These are phyloP conservation scores for Suillus lakei DNA, from an alignment of 768 basidiomycete genomes.

Conservation along the genomic window DNA sequence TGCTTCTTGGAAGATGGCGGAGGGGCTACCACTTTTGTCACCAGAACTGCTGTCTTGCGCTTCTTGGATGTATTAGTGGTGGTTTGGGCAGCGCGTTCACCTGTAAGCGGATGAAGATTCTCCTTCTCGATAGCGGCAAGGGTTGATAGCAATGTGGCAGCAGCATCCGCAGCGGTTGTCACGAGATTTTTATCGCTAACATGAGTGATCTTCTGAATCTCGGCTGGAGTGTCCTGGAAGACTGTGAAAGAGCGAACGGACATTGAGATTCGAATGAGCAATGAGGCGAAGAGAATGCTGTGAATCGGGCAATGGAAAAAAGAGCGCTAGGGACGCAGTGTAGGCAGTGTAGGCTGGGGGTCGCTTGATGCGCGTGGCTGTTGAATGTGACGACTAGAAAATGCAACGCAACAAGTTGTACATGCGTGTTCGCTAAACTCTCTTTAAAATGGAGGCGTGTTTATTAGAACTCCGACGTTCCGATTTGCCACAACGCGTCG, in stretches of 20 bases:
- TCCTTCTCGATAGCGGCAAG: slow-evolving; percentile 67
- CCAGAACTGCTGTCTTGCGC: slow-evolving; percentile 63
- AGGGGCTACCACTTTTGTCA: slow-evolving; percentile 48
- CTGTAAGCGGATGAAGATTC: slow-evolving; percentile 78
- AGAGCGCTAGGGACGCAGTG: slow-evolving; percentile 10
- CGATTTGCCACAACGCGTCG: slow-evolving; percentile 37
- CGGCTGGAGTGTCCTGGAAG: slow-evolving; percentile 59
- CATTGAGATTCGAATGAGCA: slow-evolving; percentile 41
- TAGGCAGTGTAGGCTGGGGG: slow-evolving; percentile 13
- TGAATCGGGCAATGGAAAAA: slow-evolving; percentile 3
- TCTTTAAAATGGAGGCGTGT: slow-evolving; percentile 32
- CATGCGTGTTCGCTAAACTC: slow-evolving; percentile 28
- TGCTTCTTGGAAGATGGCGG: slow-evolving; percentile 46
- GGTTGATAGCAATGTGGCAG: slow-evolving; percentile 41
- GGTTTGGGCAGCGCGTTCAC: slow-evolving; percentile 55
- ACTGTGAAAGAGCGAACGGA: slow-evolving; percentile 64
- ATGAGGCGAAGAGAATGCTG: slow-evolving; percentile 14
- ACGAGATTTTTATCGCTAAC: slow-evolving; percentile 28
- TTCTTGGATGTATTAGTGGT: slow-evolving; percentile 53
- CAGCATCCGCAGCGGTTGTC: slow-evolving; percentile 24
- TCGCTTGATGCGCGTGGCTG: slow-evolving; percentile 23
- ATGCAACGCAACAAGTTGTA: slow-evolving; percentile 23
- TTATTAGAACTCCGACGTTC: slow-evolving; percentile 40
- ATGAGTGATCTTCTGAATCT: slow-evolving; percentile 36
- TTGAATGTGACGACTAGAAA: slow-evolving; percentile 34